Base-by-base conservation (phyloP, 2,329 filamentous ascomycete genomes). In the Penicillium palitans region DNA sequence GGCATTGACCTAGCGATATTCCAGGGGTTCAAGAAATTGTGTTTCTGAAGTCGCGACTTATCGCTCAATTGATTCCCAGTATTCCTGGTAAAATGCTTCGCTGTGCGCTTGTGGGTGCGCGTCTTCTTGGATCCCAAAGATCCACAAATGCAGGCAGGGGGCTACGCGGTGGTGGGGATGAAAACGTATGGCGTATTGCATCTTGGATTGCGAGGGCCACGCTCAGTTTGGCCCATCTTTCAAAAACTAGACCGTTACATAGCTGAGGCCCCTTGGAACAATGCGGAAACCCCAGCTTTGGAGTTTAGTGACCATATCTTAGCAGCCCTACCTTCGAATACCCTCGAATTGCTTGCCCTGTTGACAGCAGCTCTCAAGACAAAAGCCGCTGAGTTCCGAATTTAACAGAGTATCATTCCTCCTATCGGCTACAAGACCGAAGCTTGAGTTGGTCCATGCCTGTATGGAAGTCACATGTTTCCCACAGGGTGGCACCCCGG, bases 401-500 rank as follows among this genome's bases (percentile, higher is more conserved):
- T 39, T 55, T 41, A 35, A 27, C 31, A 53, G 17, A 24, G 51
- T 1, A 17, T 61, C 70, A 6, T 69, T 79, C 40, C 66, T 78
- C 3, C 59, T 76, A 2, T 67, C 76, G 6, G 68, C 70, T 6
- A 66, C 19, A 76, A 81, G 60, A 69, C 72, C 15, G 75, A 76
- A 0, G 76, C 76, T 12, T 69, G 76, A 7, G 71, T 74, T 21
- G 76, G 76, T 0, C 61, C 71, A 8, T 74, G 67, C 12, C 66
- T 81, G 4, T 65, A 76, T 55, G 79, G 76, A 1, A 52, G 62
- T 2, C 66, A 79, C 39, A 68, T 80, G 50, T 69, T 80, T 2
- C 67, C 69, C 0, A 66, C 63, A 40, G 77, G 77, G 12, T 79
- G 76, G 76, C 75, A 79, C 63, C 74, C 69, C 0, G 77, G 77